These are phyloP conservation scores for Heracleum sosnowskyi DNA, from an alignment of 129 eudicot genomes.

Conservation along the genomic window DNA sequence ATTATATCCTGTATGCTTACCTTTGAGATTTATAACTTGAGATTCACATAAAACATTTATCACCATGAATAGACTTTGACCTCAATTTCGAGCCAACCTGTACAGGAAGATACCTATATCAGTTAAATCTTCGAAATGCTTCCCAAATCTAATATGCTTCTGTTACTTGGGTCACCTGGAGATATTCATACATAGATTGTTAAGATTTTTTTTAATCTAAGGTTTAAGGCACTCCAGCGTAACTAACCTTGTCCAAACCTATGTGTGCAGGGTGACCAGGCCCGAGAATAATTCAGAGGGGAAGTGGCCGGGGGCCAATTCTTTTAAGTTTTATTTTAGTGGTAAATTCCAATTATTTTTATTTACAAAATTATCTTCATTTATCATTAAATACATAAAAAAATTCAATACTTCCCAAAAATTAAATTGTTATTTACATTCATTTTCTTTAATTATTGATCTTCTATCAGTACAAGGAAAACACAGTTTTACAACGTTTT, in stretches of 20 bases:
- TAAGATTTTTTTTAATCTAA: too few species aligned
- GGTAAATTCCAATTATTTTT: too few species aligned
- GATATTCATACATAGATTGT: background rate
- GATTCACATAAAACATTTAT: background rate
- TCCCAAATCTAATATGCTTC: background rate
- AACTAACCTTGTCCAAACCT: constrained; percentile 1
- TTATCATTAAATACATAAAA: too few species aligned
- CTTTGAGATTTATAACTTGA: background rate
- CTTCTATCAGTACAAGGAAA: too few species aligned
- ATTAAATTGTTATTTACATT: too few species aligned
- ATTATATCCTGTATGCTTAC: background rate
- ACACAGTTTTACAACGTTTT: too few species aligned
- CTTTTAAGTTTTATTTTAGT: too few species aligned
- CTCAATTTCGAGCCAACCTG: background rate
- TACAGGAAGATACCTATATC: background rate
- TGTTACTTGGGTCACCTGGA: background rate
- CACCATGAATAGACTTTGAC: background rate
- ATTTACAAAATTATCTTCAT: too few species aligned
- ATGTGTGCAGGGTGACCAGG: constrained; percentile 64
- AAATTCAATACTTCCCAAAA: too few species aligned
- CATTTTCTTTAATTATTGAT: too few species aligned
- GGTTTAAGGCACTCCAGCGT: background rate
- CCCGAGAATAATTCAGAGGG: too few species aligned
- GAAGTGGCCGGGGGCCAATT: too few species aligned
- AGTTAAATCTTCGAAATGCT: background rate